Base-by-base conservation (phyloP, 2,329 filamentous ascomycete genomes). In the Corynespora cassiicola region DNA sequence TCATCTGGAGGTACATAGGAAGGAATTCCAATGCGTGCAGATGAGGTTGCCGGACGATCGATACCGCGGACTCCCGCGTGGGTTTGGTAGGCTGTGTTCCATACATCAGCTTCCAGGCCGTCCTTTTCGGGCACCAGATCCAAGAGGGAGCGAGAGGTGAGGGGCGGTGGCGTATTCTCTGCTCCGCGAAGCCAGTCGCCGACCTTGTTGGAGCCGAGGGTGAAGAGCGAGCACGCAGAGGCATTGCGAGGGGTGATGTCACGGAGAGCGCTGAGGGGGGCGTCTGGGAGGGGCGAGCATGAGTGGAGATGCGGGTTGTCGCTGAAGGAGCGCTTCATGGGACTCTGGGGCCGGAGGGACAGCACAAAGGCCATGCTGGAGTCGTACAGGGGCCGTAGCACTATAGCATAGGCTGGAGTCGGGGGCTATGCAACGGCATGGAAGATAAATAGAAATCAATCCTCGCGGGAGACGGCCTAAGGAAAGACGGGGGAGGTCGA, bases 281-380 rank as follows among this genome's bases (percentile, higher is more conserved):
- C 40, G 19, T 63, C 54, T 24, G 52, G 55, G 9, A 63, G 38
- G 20, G 68, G 57, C 11, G 68, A 66, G 45, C 54, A 60, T 31
- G 65, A 54, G 26, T 53, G 56, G 29, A 67, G 51, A 52, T 63
- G 68, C 24, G 63, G 64, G 35, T 61, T 66, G 47, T 71, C 67
- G 52, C 65, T 69, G 54, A 72, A 70, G 38, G 68, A 68, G 36
- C 66, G 65, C 52, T 71, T 69, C 47, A 71, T 56, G 7, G 68
- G 66, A 42, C 63, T 70, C 29, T 64, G 61, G 11, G 66, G 59
- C 21, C 58, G 64, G 32, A 71, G 56, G 26, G 68, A 67, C 41
- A 71, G 59, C 42, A 70, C 58, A 49, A 63, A 70, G 36, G 67
- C 66, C 68, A 72, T 71, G 31, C 51, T 42, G 39, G 35, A 23